phyloP scores from a whole-genome alignment of 1,284 basidiomycete genomes.

The Pseudozyma hubeiensis region DNA sequence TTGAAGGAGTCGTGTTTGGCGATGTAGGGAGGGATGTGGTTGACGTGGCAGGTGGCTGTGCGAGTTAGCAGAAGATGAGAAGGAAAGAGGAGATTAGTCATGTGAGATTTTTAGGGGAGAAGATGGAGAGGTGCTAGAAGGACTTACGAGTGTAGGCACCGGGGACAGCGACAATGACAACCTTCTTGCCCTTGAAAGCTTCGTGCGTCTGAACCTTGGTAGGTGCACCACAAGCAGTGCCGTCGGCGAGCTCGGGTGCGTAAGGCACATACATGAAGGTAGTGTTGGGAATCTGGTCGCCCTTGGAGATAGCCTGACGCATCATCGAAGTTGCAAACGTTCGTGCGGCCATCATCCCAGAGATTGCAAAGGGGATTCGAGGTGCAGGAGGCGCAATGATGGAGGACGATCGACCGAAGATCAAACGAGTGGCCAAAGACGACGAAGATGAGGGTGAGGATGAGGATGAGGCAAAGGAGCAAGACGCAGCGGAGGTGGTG shows the following conservation, averaged over 20 bases:
- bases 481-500: constrained; percentile 27
- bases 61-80: neutral
- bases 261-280: constrained; percentile 78
- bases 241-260: constrained; percentile 76
- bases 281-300: constrained; percentile 76
- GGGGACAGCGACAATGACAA: constrained; percentile 81
- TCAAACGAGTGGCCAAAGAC: neutral
- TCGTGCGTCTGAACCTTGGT: constrained; percentile 72
- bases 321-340: constrained; percentile 10
- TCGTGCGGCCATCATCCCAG: constrained; percentile 2
- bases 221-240: constrained; percentile 67
- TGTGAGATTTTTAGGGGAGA: neutral
- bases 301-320: constrained; percentile 65
- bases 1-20: constrained; percentile 77
- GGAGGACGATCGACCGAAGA: too few relatives aligned
- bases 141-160: constrained; percentile 73
- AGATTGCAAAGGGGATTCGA: too few relatives aligned
- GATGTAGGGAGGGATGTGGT: constrained; percentile 77
- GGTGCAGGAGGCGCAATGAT: neutral
- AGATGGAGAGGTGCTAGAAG: neutral
- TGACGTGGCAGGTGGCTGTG: constrained; percentile 60
- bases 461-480: constrained; percentile 1
- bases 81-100: neutral
- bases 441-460: neutral
- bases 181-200: constrained; percentile 84